Conservation (phyloP, 352 stramenopile genomes). For the Hyaloperonospora arabidopsidis region DNA sequence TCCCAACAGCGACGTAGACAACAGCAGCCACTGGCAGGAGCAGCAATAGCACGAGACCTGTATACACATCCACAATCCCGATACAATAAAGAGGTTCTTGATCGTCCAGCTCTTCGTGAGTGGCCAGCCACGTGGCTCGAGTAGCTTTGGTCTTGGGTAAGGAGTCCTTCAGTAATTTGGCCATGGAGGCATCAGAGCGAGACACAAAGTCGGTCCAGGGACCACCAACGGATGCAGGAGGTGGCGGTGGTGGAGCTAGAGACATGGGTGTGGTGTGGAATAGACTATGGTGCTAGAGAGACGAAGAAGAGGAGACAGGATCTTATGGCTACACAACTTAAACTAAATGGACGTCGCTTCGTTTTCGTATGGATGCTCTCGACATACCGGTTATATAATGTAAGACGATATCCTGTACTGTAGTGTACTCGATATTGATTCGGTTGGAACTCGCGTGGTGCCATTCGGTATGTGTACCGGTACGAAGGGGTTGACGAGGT, state of each 20-base stretch:
- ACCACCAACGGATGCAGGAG: conserved; percentile 15
- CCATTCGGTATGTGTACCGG: too few relatives aligned
- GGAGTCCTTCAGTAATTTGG: conserved; percentile 29
- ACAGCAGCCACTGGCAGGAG: conserved; percentile 10
- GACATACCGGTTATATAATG: too few relatives aligned
- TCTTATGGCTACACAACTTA: too few relatives aligned
- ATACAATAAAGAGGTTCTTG: conserved; percentile 14
- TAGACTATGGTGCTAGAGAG: too few relatives aligned
- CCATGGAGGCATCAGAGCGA: conserved; percentile 30
- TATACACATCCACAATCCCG: conserved; percentile 27
- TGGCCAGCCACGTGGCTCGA: conserved; percentile 22
- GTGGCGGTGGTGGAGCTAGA: neutral
- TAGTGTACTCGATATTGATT: too few relatives aligned
- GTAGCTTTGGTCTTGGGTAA: conserved; percentile 30
- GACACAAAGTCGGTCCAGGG: conserved; percentile 31
- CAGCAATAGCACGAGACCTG: conserved; percentile 15
- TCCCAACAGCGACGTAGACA: conserved; percentile 15
- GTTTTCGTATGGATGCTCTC: too few relatives aligned
- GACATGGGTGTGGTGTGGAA: conserved; percentile 7
- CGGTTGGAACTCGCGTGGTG: too few relatives aligned
- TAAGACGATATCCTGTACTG: too few relatives aligned
- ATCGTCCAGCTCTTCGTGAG: conserved; percentile 26
- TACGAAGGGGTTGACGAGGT: too few relatives aligned
- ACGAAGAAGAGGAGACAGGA: too few relatives aligned
- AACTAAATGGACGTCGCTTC: too few relatives aligned